Percentiles rank a stretch among this genome's conserved stretches.
Conservation (phyloP, 2,329 filamentous ascomycete genomes). For the Paecilomyces dactylethromorphus region DNA sequence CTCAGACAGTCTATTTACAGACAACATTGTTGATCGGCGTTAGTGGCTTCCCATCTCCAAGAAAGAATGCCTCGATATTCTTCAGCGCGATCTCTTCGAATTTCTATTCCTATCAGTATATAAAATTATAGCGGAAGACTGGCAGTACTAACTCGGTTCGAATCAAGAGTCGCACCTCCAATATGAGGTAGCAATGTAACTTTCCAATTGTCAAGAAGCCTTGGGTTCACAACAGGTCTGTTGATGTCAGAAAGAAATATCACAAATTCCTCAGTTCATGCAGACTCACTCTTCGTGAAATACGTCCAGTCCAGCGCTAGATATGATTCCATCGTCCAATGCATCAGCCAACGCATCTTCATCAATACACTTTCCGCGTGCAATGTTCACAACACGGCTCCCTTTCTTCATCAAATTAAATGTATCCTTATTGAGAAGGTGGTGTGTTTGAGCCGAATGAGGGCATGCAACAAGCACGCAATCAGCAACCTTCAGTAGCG, state of each 20-base stretch:
- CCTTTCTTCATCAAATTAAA: conserved; percentile 66
- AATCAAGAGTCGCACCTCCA: conserved; percentile 9
- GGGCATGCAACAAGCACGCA: conserved; percentile 12
- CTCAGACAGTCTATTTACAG: neutral
- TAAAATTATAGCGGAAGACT: neutral
- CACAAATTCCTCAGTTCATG: too few species aligned
- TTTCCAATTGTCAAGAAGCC: conserved; percentile 10
- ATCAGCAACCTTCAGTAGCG: conserved; percentile 8
- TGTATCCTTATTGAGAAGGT: conserved; percentile 60
- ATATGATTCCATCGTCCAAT: conserved; percentile 57
- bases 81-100: conserved; percentile 11
- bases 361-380: conserved; percentile 67
- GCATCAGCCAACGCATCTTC: conserved; percentile 66
- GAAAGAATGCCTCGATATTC: conserved; percentile 13
- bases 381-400: conserved; percentile 68
- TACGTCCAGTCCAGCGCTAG: conserved; percentile 65
- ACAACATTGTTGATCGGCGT: conserved; percentile 10
- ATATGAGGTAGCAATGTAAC: conserved; percentile 11
- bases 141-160: conserved; percentile 4
- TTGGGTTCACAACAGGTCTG: conserved; percentile 9
- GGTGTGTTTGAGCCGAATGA: conserved; percentile 50
- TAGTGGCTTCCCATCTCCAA: conserved; percentile 11
- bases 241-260: neutral
- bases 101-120: conserved; percentile 3
- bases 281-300: conserved; percentile 57